phyloP scores from a whole-genome alignment of 2,329 filamentous ascomycete species.

The Cadophora malorum region DNA sequence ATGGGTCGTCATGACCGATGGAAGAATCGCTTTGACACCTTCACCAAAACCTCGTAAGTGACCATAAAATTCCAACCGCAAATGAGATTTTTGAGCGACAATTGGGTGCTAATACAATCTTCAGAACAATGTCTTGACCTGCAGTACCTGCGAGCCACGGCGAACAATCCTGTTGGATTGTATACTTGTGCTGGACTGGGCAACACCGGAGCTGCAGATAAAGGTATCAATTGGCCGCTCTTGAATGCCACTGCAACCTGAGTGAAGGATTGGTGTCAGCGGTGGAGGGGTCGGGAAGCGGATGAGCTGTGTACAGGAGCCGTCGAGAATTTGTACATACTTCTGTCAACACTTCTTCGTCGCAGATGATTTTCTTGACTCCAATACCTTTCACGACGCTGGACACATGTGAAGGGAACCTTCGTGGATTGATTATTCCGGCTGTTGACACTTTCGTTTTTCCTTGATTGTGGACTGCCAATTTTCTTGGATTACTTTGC shows the following conservation, averaged over 20 bases:
- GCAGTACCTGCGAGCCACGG: slow-evolving; percentile 30
- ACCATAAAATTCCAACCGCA: too few relatives aligned
- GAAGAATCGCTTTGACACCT: slow-evolving; percentile 28
- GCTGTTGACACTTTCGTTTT: too few relatives aligned
- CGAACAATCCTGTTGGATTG: slow-evolving; percentile 32
- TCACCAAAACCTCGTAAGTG: slow-evolving; percentile 31
- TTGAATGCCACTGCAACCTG: slow-evolving; percentile 27
- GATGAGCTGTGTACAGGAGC: too few relatives aligned
- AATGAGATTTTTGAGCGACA: background rate
- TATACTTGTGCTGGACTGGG: slow-evolving; percentile 32
- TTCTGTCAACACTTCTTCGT: too few relatives aligned
- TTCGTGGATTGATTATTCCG: too few relatives aligned
- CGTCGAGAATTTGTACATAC: too few relatives aligned
- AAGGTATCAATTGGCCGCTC: slow-evolving; percentile 35
- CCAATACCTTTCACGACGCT: too few relatives aligned
- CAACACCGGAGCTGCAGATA: slow-evolving; percentile 31
- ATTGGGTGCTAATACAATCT: slow-evolving; percentile 11
- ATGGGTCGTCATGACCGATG: slow-evolving; percentile 35
- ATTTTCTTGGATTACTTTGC: too few relatives aligned
- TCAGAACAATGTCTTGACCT: slow-evolving; percentile 35
- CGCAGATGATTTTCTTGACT: too few relatives aligned
- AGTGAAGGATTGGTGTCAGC: background rate
- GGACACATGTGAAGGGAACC: too few relatives aligned
- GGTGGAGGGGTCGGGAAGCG: too few relatives aligned
- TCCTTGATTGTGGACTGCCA: too few relatives aligned